Conservation (phyloP, 176 grass and related monocot genomes). For the Triticum urartu region DNA sequence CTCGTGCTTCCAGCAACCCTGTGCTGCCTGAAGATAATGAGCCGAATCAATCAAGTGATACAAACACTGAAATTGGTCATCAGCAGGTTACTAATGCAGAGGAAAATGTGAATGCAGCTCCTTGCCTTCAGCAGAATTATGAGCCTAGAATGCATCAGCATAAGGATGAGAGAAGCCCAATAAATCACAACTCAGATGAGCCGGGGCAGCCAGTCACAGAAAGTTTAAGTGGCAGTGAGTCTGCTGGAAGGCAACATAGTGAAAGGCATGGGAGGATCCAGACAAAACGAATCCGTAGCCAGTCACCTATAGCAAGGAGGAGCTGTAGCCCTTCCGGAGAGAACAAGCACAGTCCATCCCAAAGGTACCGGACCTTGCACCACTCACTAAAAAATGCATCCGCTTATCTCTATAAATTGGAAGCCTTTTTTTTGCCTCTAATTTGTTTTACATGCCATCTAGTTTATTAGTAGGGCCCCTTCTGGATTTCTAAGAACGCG, state of each 20-base stretch:
- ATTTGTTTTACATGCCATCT: not conserved
- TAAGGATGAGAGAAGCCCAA: slow-evolving; percentile 29
- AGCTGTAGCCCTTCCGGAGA: slow-evolving; percentile 27
- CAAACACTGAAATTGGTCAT: slow-evolving; percentile 34
- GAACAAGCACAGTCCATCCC: slow-evolving; percentile 23
- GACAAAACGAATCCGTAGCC: slow-evolving; percentile 41
- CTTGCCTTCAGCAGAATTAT: slow-evolving; percentile 2
- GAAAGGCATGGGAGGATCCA: slow-evolving; percentile 25
- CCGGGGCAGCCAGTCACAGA: slow-evolving; percentile 41
- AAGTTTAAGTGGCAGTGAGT: slow-evolving; percentile 48
- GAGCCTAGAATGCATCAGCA: slow-evolving; percentile 32
- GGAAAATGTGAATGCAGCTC: slow-evolving; percentile 16
- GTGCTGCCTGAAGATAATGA: slow-evolving; percentile 35
- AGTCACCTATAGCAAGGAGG: slow-evolving; percentile 43
- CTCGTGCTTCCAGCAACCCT: slow-evolving; percentile 28
- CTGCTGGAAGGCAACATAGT: slow-evolving; percentile 41
- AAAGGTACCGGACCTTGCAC: slow-evolving; percentile 39
- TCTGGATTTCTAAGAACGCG: slow-evolving; percentile 29
- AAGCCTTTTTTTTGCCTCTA: not conserved
- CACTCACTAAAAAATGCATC: slow-evolving; percentile 13
- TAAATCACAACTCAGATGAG: slow-evolving; percentile 43
- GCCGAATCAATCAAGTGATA: slow-evolving; percentile 14
- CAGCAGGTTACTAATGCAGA: slow-evolving; percentile 35
- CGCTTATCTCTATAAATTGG: not conserved
- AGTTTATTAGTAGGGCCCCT: not conserved